Percentiles rank a stretch among this genome's conserved stretches.
These are phyloP conservation scores for Dothideomycetes sp. DNA, from an alignment of 2,329 filamentous ascomycete species.

Conservation along the genomic window DNA sequence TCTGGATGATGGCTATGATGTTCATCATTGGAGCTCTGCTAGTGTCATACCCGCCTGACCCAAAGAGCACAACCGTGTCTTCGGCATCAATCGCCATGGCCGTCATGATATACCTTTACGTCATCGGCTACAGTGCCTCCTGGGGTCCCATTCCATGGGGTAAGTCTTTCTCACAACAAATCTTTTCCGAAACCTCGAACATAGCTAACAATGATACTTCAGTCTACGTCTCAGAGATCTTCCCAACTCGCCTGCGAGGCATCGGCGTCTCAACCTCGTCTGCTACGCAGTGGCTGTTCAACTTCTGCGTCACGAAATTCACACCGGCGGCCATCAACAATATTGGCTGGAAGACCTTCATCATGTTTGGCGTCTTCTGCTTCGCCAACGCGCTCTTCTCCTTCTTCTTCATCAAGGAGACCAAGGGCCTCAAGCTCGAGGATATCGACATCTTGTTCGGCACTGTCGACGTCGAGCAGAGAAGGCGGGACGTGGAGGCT, in stretches of 20 bases:
- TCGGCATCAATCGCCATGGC: slow-evolving; percentile 37
- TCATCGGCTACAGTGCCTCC: slow-evolving; percentile 41
- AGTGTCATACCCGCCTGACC: slow-evolving; percentile 36
- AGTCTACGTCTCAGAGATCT: slow-evolving; percentile 24
- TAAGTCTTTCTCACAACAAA: too few relatives aligned
- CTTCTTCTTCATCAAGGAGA: slow-evolving; percentile 18
- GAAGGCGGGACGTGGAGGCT: slow-evolving; percentile 14
- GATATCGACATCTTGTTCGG: slow-evolving; percentile 13
- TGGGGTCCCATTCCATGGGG: slow-evolving; percentile 45
- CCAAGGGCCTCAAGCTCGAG: slow-evolving; percentile 13
- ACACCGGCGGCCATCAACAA: slow-evolving; percentile 30
- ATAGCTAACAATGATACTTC: too few relatives aligned
- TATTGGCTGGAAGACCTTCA: slow-evolving; percentile 28
- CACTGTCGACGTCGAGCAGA: slow-evolving; percentile 12
- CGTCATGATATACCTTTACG: slow-evolving; percentile 43
- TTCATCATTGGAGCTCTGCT: slow-evolving; percentile 27
- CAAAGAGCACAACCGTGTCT: slow-evolving; percentile 14
- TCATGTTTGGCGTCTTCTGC: slow-evolving; percentile 29
- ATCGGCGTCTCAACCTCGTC: slow-evolving; percentile 27
- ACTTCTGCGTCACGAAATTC: slow-evolving; percentile 31
- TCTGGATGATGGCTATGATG: slow-evolving; percentile 24
- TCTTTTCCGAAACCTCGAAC: too few relatives aligned
- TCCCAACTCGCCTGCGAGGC: slow-evolving; percentile 27
- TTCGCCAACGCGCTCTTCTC: slow-evolving; percentile 22
- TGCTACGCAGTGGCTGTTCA: slow-evolving; percentile 28